A percentile compares a stretch with the other conserved stretches of the same genome.
phyloP scores from a whole-genome alignment of 805 yeast genomes.

The Maudiozyma serrabonitensis region DNA sequence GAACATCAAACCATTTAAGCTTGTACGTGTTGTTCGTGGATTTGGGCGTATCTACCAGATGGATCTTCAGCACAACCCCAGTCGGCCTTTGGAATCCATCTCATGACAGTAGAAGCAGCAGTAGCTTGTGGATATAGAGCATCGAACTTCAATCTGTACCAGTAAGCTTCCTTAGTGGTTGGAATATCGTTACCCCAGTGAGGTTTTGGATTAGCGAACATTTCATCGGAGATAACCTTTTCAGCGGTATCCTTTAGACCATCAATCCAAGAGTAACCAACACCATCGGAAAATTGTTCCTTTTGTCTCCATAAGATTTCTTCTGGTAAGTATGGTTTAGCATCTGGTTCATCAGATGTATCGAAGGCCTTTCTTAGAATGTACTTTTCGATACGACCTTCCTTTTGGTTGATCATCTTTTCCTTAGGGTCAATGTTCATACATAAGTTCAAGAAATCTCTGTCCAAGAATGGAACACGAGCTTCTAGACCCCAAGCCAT shows the following conservation, averaged over 20 bases:
- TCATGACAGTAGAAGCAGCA: constrained; percentile 94
- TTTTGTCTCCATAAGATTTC: constrained; percentile 99
- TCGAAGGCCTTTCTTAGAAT: constrained; percentile 96
- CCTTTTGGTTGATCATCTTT: constrained; percentile 64
- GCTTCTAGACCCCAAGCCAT: constrained; percentile 99
- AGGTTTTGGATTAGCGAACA: constrained; percentile 80
- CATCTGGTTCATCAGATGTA: constrained; percentile 70
- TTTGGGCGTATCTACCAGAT: constrained; percentile 90
- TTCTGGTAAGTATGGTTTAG: constrained; percentile 82
- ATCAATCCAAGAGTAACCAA: constrained; percentile 99
- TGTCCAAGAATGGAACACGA: constrained; percentile 97
- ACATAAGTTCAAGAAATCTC: constrained; percentile 78
- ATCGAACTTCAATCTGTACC: constrained; percentile 96
- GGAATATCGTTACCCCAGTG: constrained; percentile 96
- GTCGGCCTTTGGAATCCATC: constrained; percentile 99
- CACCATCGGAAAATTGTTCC: constrained; percentile 99
- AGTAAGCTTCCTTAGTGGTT: constrained; percentile 96
- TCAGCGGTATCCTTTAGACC: constrained; percentile 94
- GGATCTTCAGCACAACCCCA: constrained; percentile 99
- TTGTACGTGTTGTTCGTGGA: constrained; percentile 63
- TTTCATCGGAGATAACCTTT: constrained; percentile 76
- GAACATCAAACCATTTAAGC: constrained; percentile 1
- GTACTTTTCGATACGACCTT: constrained; percentile 87
- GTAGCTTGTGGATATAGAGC: constrained; percentile 83
- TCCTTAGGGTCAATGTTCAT: constrained; percentile 94